Percentiles rank a stretch among this genome's conserved stretches.
Evolutionary conservation across 768 basidiomycete genomes (phyloP).

Genomic region (Candolleomyces eurysporus): DNA sequence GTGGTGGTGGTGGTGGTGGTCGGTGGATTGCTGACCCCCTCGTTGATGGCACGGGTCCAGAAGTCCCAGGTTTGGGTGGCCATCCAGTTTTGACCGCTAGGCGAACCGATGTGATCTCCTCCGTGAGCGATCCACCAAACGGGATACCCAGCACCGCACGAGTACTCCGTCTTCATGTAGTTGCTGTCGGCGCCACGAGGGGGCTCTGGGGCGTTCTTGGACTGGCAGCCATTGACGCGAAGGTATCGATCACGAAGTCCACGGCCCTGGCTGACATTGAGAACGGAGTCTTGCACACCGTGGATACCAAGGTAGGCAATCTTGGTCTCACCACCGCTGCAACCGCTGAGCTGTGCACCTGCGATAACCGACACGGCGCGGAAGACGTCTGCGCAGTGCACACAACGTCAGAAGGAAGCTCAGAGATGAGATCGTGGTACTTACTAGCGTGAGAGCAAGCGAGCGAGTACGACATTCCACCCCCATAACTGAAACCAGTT

Average conservation of each 20-base stretch:
- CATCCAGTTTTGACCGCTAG: constrained; percentile 6
- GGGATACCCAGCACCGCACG: not conserved
- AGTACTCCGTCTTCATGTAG: not conserved
- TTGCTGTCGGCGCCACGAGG: not conserved
- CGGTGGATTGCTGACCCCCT: not conserved
- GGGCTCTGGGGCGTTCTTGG: constrained; percentile 7
- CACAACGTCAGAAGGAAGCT: not conserved
- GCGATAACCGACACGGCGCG: constrained; percentile 5
- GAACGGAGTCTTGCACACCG: constrained; percentile 1
- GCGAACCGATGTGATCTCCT: not conserved
- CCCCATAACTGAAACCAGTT: constrained; percentile 8
- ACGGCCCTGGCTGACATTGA: not conserved
- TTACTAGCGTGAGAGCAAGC: constrained; percentile 3
- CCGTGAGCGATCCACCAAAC: constrained; percentile 9
- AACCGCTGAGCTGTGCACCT: constrained; percentile 5
- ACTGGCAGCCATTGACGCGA: constrained; percentile 8
- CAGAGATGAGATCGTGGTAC: not conserved
- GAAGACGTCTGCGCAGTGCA: not conserved
- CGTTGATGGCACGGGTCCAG: constrained; percentile 1
- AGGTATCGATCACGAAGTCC: constrained; percentile 4
- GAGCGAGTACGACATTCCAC: constrained; percentile 7
- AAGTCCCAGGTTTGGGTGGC: constrained; percentile 6
- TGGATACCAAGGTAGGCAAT: constrained; percentile 7
- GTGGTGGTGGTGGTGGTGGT: not conserved
- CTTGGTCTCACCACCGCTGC: constrained; percentile 4